Conservation (phyloP, 805 yeast genomes). For the Saturnispora diversa region DNA sequence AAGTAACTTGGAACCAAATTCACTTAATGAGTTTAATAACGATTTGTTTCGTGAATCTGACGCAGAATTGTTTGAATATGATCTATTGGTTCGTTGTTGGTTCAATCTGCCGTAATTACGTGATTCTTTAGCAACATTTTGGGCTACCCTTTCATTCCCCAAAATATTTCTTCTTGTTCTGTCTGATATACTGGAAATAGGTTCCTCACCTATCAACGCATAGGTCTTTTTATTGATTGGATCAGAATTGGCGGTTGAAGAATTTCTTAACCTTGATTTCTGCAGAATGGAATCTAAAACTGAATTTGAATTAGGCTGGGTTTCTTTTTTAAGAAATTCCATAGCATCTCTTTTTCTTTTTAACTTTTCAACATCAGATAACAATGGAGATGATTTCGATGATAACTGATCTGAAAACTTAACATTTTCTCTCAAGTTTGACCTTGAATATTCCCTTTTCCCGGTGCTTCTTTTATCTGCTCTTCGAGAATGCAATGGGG, state of each 20-base stretch:
- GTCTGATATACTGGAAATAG: slow-evolving; percentile 19
- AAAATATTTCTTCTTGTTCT: slow-evolving; percentile 11
- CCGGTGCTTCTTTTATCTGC: background rate
- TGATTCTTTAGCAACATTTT: slow-evolving; percentile 16
- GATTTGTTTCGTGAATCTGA: slow-evolving; percentile 11
- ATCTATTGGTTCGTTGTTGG: too few species aligned
- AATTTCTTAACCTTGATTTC: background rate
- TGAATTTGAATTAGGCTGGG: slow-evolving; percentile 2
- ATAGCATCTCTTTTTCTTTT: slow-evolving; percentile 14
- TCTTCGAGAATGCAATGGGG: slow-evolving; percentile 1
- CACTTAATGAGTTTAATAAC: slow-evolving; percentile 22
- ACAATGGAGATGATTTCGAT: background rate
- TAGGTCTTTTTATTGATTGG: slow-evolving; percentile 18
- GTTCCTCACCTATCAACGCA: slow-evolving; percentile 25
- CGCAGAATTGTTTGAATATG: slow-evolving; percentile 4
- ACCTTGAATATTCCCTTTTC: background rate
- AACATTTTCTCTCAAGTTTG: background rate
- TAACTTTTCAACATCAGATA: slow-evolving; percentile 10
- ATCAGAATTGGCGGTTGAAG: too few species aligned
- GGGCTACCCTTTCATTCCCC: slow-evolving; percentile 18
- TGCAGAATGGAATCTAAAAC: slow-evolving; percentile 1
- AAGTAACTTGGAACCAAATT: slow-evolving; percentile 24
- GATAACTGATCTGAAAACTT: background rate
- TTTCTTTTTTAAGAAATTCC: slow-evolving; percentile 13
- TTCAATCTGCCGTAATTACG: too few species aligned